Base-by-base conservation (phyloP, 441 rosid species). In the Populus hybrid region DNA sequence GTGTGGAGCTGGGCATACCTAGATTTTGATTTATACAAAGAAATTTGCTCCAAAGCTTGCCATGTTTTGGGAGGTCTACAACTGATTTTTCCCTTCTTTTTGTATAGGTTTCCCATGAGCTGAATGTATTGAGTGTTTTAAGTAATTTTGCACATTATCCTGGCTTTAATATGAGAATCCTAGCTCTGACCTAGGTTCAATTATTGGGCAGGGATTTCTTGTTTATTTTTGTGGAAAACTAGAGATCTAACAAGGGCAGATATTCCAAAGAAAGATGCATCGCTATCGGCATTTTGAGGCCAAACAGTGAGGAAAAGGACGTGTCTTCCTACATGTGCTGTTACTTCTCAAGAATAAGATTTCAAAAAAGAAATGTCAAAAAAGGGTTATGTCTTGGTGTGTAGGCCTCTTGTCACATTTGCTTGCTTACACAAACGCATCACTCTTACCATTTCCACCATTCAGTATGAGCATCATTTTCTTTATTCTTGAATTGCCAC, bases 381-480 rank as follows among this genome's bases (percentile, higher is more conserved):
- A 21, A 9, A 20, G 20, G 40, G n/a, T 11, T 46, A 50, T 16
- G 61, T 54, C 61, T 54, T 54, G n/a, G n/a, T 54, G 6, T 54
- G n/a, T 1, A 14, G 61, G 61, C 61, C 61, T 54, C 61, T 54
- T 54, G 61, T 54, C 61, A 54, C n/a, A 5, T 54, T 54, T 18
- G n/a, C n/a, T 54, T 54, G n/a, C 61, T 16, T 54, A 54, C 61
- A 16, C 72, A 67, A 66, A 70, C 54, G 79, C 20, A 76, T 12
- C 61, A 36, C 2, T 67, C 66, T 73, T 73, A 73, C 61, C 61
- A 66, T 74, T 30, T 63, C 30, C n/a, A 36, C 77, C 78, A n/a
- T 75, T 74, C 50, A 70, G 38, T 23, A 34, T 54, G 34, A 30
- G 86, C 78, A 76, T 84, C 86, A n/a, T 72, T 70, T 21, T 7